A percentile compares a stretch with the other conserved stretches of the same genome.
Conservation (phyloP, 2,329 filamentous ascomycete species). For the Colletotrichum incanum region DNA sequence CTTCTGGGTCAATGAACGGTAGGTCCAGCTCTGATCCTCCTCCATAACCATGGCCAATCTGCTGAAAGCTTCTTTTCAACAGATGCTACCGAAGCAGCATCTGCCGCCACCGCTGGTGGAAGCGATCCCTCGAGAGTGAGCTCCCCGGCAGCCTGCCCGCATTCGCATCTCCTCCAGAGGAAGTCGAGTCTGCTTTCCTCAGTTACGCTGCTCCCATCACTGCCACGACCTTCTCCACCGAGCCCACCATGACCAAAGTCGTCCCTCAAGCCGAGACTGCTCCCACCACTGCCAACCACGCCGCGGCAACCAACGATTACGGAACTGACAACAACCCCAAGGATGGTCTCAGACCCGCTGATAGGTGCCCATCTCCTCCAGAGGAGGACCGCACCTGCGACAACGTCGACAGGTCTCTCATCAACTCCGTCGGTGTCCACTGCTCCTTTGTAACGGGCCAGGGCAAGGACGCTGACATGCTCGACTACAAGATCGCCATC, state of each 20-base stretch:
- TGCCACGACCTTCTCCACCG: not conserved
- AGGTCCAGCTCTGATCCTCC: not conserved
- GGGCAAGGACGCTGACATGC: not conserved
- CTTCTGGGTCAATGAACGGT: slow-evolving; percentile 29
- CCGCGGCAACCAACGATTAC: not conserved
- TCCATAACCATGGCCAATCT: not conserved
- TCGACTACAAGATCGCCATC: slow-evolving; percentile 29
- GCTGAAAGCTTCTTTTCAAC: not conserved
- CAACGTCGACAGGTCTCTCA: slow-evolving; percentile 1
- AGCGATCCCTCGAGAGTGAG: not conserved
- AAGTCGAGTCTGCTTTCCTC: not conserved
- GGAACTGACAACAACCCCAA: not conserved
- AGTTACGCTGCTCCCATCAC: not conserved
- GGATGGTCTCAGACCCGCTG: not conserved
- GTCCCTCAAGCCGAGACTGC: not conserved
- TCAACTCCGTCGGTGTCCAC: not conserved
- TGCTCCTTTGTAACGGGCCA: slow-evolving; percentile 11
- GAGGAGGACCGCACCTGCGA: slow-evolving; percentile 10
- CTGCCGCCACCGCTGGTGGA: slow-evolving; percentile 17
- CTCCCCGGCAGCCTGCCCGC: not conserved
- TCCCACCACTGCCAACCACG: not conserved
- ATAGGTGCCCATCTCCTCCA: not conserved
- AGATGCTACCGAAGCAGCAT: slow-evolving; percentile 34
- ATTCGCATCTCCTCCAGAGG: not conserved
- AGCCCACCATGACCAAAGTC: not conserved